phyloP scores from a whole-genome alignment of 495 filamentous ascomycete species.

The Penicillium turbatum region DNA sequence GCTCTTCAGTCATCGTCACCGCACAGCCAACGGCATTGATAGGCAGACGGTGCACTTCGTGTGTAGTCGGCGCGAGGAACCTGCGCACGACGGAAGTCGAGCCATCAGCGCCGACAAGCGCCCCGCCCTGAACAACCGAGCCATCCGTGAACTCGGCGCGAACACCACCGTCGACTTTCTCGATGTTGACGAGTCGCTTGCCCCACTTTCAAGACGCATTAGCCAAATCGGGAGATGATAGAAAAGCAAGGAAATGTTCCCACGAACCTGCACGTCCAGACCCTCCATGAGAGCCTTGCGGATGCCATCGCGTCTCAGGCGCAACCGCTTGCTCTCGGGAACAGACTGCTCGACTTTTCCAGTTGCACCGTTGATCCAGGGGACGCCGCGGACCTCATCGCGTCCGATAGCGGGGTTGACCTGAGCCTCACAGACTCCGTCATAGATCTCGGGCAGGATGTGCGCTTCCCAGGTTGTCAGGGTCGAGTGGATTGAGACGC shows the following conservation, averaged over 20 bases:
- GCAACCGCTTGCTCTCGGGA: background rate
- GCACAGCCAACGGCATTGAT: background rate
- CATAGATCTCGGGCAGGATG: background rate
- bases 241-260: background rate
- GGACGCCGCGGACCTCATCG: background rate
- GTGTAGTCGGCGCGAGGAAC: background rate
- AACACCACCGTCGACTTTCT: background rate
- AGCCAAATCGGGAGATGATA: background rate
- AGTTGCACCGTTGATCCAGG: background rate
- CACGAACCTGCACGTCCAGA: background rate
- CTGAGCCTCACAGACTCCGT: background rate
- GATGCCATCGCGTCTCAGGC: background rate
- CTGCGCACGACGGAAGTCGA: background rate
- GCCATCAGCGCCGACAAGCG: background rate
- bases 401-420: background rate
- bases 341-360: background rate
- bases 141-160: background rate
- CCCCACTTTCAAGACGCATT: background rate
- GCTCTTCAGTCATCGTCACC: background rate
- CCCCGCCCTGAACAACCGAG: background rate
- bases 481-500: slow-evolving; percentile 49
- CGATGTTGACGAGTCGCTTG: background rate
- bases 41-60: background rate
- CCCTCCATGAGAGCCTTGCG: background rate
- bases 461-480: slow-evolving; percentile 14